Base-by-base conservation (phyloP, 208 protist species). In the Trypanosoma lewisi region DNA sequence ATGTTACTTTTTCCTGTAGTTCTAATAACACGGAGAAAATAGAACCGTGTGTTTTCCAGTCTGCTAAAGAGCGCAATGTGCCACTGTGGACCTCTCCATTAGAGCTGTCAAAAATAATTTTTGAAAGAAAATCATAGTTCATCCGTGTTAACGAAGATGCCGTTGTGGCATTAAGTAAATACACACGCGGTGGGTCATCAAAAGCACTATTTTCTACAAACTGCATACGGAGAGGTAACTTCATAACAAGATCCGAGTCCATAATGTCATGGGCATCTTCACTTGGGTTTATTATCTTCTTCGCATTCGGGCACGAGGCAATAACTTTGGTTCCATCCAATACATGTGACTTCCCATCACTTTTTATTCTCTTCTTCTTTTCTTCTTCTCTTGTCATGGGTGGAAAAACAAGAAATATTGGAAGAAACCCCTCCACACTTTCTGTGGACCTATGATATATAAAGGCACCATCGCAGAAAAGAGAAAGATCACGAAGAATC, bases 401-500 rank as follows among this genome's bases (percentile, higher is more conserved):
- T 27, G 37, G 37, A 1, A 49, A 5, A 14, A 30, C 12, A 11
- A 44, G 5, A 41, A 59, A 57, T 4, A 71, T 11, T 21, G 66
- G 66, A 23, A 71, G 33, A 52, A 48, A 45, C 6, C 55, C 66
- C 23, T 23, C 37, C n/a, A 64, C 50, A 1, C 28, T 50, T 16
- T 30, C 7, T 4, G 37, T 59, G 8, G 25, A 25, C 17, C 9
- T 31, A 21, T 71, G 49, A 50, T 71, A 71, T 17, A 23, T 28
- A 63, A 71, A 71, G 5, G 27, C 41, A 8, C 41, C 50, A 51
- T 63, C 66, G 39, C 49, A 63, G 42, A 64, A 71, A 4, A 41
- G 3, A 3, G 66, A 71, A 1, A 71, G 25, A 11, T 63, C 56
- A 17, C 57, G 55, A 9, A 71, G 11, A 36, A 71, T 59, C 33